phyloP scores from a whole-genome alignment of 331 rosid genomes.

The Malus hybrid region DNA sequence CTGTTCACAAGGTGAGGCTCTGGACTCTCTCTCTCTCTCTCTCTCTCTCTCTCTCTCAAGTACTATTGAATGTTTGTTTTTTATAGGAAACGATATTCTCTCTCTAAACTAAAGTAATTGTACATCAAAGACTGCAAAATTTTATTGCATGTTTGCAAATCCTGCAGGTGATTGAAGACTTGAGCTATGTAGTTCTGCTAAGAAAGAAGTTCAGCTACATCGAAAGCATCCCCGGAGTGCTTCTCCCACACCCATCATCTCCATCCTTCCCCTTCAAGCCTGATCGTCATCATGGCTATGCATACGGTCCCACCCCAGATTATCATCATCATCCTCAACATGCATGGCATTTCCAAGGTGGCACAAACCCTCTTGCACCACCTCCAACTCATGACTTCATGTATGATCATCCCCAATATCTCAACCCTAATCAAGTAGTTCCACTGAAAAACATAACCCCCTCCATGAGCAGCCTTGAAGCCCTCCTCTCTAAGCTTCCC shows the following conservation, averaged over 20 bases:
- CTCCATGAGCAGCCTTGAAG: constrained; percentile 98
- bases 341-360: constrained; percentile 60
- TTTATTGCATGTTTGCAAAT: not conserved
- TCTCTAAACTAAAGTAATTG: not conserved
- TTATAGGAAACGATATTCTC: not conserved
- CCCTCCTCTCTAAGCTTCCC: constrained; percentile 92
- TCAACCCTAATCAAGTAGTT: constrained; percentile 5
- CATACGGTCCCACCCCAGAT: not conserved
- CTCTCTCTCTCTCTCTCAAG: not conserved
- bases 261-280: constrained; percentile 43
- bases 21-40: too few species aligned
- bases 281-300: constrained; percentile 24
- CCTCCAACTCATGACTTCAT: constrained; percentile 29
- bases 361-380: constrained; percentile 3
- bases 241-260: constrained; percentile 89
- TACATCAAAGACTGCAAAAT: not conserved
- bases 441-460: constrained; percentile 57
- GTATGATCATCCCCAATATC: constrained; percentile 31
- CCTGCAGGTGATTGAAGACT: constrained; percentile 73
- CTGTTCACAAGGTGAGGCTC: constrained; percentile 55
- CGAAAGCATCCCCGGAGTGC: constrained; percentile 95
- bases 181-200: constrained; percentile 68
- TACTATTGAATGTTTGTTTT: not conserved
- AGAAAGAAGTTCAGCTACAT: constrained; percentile 86
- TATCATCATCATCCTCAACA: constrained; percentile 1